Percentiles rank a stretch among this genome's conserved stretches.
Conservation (phyloP, 2,329 filamentous ascomycete genomes). For the Falciphora oryzae region DNA sequence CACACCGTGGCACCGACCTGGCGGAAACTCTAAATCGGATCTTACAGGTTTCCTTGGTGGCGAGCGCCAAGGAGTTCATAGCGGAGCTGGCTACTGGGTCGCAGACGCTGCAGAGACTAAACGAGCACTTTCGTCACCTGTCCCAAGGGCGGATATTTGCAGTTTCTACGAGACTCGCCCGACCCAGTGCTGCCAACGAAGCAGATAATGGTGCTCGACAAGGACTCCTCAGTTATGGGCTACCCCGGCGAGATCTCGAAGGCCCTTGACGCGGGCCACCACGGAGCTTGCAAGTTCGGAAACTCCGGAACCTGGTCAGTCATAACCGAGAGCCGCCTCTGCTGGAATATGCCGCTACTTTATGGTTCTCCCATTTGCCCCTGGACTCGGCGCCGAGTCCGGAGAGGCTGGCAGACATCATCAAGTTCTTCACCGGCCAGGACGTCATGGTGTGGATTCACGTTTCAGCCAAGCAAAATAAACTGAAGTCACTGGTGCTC, state of each 20-base stretch:
- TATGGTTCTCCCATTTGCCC: too few species aligned
- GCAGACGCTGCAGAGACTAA: conserved; percentile 19
- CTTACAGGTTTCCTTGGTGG: conserved; percentile 11
- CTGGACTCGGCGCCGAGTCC: too few species aligned
- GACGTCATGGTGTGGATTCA: conserved; percentile 29
- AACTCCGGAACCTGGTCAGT: neutral
- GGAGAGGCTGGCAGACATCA: neutral
- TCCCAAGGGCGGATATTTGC: conserved; percentile 19
- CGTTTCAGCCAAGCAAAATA: conserved; percentile 18
- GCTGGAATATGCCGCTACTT: neutral
- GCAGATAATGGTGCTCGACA: conserved; percentile 19
- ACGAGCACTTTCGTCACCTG: conserved; percentile 24
- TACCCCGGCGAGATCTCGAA: conserved; percentile 16
- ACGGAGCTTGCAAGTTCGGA: conserved; percentile 18
- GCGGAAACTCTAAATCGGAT: conserved; percentile 22
- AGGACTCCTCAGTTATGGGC: conserved; percentile 19
- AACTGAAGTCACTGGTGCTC: conserved; percentile 22
- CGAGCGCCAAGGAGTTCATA: conserved; percentile 14
- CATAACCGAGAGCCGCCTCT: neutral
- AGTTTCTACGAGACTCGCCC: conserved; percentile 26
- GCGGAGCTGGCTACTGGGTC: conserved; percentile 17
- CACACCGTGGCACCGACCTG: conserved; percentile 25
- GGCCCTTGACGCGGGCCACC: conserved; percentile 20
- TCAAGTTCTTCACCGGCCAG: conserved; percentile 4
- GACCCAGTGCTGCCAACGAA: conserved; percentile 12